Evolutionary conservation across 1,139 yeast genomes (phyloP).

Genomic region (Saccharomycopsis hybrid): DNA sequence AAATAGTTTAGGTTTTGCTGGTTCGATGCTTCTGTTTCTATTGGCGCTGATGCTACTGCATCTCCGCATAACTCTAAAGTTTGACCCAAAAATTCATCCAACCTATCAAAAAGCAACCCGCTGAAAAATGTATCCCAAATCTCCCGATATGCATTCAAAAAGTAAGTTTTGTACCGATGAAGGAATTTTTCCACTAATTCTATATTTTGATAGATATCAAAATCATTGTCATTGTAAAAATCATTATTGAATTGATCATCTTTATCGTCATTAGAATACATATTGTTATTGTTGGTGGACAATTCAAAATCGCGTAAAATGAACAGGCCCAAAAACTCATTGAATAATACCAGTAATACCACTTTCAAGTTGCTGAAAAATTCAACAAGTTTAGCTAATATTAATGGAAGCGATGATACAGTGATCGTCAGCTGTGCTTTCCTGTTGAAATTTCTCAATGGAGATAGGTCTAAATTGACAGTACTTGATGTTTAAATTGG

Average conservation of each 20-base stretch:
- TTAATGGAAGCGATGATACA: neutral
- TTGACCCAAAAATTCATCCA: neutral
- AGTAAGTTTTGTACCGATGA: neutral
- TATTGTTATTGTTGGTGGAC: neutral
- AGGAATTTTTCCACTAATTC: conserved; percentile 1
- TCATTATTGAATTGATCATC: neutral
- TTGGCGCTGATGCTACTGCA: no score
- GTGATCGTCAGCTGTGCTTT: neutral
- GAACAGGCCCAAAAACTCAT: neutral
- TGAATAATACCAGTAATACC: neutral
- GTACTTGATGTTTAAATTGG: neutral
- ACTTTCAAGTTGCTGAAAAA: neutral
- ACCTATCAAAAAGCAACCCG: neutral
- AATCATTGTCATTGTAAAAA: conserved; percentile 6
- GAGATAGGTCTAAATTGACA: neutral
- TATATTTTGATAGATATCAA: conserved; percentile 4
- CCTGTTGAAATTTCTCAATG: neutral
- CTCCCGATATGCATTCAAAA: conserved; percentile 2
- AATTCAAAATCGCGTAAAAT: neutral
- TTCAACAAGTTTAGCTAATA: neutral
- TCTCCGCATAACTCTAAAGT: no score
- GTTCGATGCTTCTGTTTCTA: no score
- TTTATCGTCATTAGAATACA: neutral
- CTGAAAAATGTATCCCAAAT: conserved; percentile 4
- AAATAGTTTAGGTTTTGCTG: no score